Conservation (phyloP, 1,284 basidiomycete genomes). For the Heterobasidion occidentale region DNA sequence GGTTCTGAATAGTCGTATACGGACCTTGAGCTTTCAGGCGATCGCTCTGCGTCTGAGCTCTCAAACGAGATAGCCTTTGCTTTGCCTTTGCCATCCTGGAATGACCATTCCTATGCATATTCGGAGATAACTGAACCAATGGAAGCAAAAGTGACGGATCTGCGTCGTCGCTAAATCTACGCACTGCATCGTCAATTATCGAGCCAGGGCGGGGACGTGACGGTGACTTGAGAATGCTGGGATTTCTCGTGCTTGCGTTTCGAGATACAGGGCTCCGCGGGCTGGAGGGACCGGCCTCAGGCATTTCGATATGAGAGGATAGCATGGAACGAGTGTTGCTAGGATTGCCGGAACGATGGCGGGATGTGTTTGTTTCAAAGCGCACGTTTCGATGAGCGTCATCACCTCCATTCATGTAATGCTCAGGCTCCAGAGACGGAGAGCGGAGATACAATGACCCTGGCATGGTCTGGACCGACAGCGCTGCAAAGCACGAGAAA, state of each 20-base stretch:
- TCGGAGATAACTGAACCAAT: background rate
- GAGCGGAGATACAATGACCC: conserved; percentile 69
- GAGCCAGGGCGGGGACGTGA: conserved; percentile 1
- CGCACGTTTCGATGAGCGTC: conserved; percentile 28
- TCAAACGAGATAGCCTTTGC: conserved; percentile 25
- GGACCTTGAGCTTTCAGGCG: conserved; percentile 10
- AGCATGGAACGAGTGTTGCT: background rate
- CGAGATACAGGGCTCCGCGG: background rate
- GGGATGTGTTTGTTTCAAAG: conserved; percentile 18
- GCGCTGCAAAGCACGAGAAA: conserved; percentile 20
- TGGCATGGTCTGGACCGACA: conserved; percentile 63
- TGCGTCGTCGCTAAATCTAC: conserved; percentile 1
- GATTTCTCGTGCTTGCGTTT: background rate
- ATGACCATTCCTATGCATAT: conserved; percentile 2
- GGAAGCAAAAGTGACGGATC: conserved; percentile 1
- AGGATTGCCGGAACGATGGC: background rate
- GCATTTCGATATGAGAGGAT: conserved; percentile 5
- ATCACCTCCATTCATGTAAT: conserved; percentile 5
- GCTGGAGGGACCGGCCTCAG: conserved; percentile 7
- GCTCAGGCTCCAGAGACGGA: conserved; percentile 48
- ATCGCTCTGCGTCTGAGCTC: background rate
- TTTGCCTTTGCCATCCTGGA: conserved; percentile 38
- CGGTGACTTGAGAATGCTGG: background rate
- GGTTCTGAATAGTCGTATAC: conserved; percentile 17
- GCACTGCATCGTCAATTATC: background rate